Base-by-base conservation (phyloP, 2,329 filamentous ascomycete genomes). In the Beauveria medogensis region DNA sequence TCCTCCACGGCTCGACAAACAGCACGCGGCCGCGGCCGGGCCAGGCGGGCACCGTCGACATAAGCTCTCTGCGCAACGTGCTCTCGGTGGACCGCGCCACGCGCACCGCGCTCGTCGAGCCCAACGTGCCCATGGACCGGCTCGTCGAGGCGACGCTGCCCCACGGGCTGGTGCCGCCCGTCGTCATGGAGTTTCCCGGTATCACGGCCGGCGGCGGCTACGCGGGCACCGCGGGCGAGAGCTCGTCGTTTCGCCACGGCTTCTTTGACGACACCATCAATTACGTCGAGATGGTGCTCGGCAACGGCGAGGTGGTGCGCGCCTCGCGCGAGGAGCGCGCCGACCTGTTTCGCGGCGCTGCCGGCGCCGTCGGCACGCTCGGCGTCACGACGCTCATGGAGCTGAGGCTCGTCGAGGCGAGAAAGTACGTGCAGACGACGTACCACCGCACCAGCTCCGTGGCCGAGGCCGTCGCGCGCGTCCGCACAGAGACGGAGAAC, bases 1-100 rank as follows among this genome's bases (percentile, higher is more conserved):
- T 92, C 76, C 86, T 81, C 71, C 89, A 92, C 77, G 89, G 89
- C 67, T 87, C 85, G 46, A 91, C 89, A 58, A 92, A 92, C 77
- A 88, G 83, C 69, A 92, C 89, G 52, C 84, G 81, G 5, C 80
- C 81, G 67, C 62, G 70, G 67, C 64, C 74, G 14, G 59, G 59
- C 71, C 62, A 75, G 1, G 57, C 67, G 43, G 64, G 66, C 65
- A 62, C n/a, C 63, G 65, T 92, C 65, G 87, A 91, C 74, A 91
- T 89, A 68, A 84, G 83, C 69, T 72, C 75, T 3, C 79, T 92
- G 3, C 76, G 75, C 65, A 77, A 86, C 70, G 86, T 92, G 28
- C 76, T 92, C 40, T 74, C 78, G 12, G 81, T 92, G 61, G 81
- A 91, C 70, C 68, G 73, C 1, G 69, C 74, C 8, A 70, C 69